A percentile compares a stretch with the other conserved stretches of the same genome.
These are phyloP conservation scores for Lepidopterella palustris DNA, from an alignment of 495 filamentous ascomycete genomes.

Conservation along the genomic window DNA sequence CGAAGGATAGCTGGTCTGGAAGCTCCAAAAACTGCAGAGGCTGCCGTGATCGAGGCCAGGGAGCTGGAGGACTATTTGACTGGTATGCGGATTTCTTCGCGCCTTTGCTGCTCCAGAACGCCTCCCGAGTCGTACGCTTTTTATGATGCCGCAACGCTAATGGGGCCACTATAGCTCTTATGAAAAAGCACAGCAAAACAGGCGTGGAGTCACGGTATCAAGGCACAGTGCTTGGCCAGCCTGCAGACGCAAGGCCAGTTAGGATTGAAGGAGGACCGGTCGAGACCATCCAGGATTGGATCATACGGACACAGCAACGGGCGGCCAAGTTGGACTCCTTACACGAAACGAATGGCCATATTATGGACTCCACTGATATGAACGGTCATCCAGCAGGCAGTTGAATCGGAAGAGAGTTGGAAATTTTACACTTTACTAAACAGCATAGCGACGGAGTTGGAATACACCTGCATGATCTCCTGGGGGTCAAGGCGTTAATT, in stretches of 20 bases:
- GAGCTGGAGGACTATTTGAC: constrained; percentile 68
- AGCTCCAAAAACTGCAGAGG: constrained; percentile 30
- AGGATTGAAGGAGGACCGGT: constrained; percentile 65
- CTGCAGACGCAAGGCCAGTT: constrained; percentile 58
- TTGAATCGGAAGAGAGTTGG: not conserved
- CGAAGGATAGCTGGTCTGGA: constrained; percentile 55
- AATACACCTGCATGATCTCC: not conserved
- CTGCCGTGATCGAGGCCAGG: constrained; percentile 44
- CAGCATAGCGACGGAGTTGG: constrained; percentile 2
- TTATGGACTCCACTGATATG: not conserved
- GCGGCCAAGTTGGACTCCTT: constrained; percentile 4
- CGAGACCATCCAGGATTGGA: constrained; percentile 63
- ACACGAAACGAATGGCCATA: not conserved
- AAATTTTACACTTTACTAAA: not conserved
- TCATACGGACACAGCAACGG: constrained; percentile 13
- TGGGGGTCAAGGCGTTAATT: not conserved
- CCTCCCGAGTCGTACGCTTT: not conserved
- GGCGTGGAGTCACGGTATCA: constrained; percentile 74
- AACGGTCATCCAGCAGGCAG: not conserved
- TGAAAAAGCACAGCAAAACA: constrained; percentile 78
- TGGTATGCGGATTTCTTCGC: constrained; percentile 35
- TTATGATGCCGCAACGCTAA: not conserved
- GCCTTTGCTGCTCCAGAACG: not conserved
- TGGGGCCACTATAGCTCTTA: constrained; percentile 43
- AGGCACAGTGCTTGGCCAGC: constrained; percentile 69